Percentiles rank a stretch among this genome's conserved stretches.
Evolutionary conservation across 129 eudicot genomes (phyloP).

Genomic region (Dittrichia graveolens): DNA sequence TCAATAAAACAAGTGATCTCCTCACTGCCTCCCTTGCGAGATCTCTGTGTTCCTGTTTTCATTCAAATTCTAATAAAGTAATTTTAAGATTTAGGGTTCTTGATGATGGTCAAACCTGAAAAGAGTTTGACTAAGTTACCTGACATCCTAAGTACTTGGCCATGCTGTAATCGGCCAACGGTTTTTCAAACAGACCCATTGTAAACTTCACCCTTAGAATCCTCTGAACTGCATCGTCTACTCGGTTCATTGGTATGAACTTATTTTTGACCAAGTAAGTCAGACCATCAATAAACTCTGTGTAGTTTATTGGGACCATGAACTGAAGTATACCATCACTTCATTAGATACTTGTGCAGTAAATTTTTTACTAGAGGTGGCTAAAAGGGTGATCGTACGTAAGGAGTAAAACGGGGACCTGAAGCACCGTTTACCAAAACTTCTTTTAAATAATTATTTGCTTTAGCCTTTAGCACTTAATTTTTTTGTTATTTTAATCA

Average conservation of each 20-base stretch:
- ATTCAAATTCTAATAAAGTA: background rate
- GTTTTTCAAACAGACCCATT: slow-evolving; percentile 69
- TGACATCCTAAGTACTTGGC: slow-evolving; percentile 58
- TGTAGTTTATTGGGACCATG: slow-evolving; percentile 63
- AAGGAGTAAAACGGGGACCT: background rate
- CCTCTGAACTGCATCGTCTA: slow-evolving; percentile 68
- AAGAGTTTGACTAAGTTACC: slow-evolving; percentile 37
- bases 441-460: too few relatives aligned
- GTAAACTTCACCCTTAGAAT: slow-evolving; percentile 63
- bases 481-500: background rate
- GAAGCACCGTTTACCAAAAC: background rate
- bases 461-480: too few relatives aligned
- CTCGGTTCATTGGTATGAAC: slow-evolving; percentile 52
- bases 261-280: slow-evolving; percentile 50
- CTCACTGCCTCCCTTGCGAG: slow-evolving; percentile 80
- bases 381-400: background rate
- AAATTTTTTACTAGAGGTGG: background rate
- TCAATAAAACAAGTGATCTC: slow-evolving; percentile 63
- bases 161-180: slow-evolving; percentile 60
- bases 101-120: background rate
- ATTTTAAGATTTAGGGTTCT: background rate
- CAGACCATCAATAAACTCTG: slow-evolving; percentile 60
- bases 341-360: slow-evolving; percentile 25
- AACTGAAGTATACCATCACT: slow-evolving; percentile 41
- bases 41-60: slow-evolving; percentile 56